Conservation (phyloP, 1,284 basidiomycete species). For the Coniferiporia weirii region DNA sequence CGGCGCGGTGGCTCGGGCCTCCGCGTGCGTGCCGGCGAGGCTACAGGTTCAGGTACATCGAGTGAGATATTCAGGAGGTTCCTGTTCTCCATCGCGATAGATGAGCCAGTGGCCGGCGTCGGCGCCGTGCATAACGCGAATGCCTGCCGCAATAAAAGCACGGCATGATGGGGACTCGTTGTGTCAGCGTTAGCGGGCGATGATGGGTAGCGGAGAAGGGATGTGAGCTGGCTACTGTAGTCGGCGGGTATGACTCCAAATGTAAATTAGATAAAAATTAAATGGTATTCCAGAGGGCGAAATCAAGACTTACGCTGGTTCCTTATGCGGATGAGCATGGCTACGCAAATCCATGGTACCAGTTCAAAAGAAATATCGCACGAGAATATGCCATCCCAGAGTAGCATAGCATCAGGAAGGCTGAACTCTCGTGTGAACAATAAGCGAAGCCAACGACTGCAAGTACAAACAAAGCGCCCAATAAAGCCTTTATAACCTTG, state of each 20-base stretch:
- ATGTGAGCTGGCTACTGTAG: conserved; percentile 78
- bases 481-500: neutral
- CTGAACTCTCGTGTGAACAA: conserved; percentile 87
- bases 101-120: conserved; percentile 65
- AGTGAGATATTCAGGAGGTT: conserved; percentile 68
- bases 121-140: conserved; percentile 71
- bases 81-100: conserved; percentile 75
- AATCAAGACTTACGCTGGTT: conserved; percentile 60
- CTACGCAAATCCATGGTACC: conserved; percentile 80
- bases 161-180: conserved; percentile 47
- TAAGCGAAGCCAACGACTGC: conserved; percentile 84
- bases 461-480: conserved; percentile 1
- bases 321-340: conserved; percentile 88
- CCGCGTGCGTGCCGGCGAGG: conserved; percentile 36
- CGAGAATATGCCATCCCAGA: conserved; percentile 93
- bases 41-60: conserved; percentile 53
- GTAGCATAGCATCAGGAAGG: conserved; percentile 65
- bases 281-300: conserved; percentile 11
- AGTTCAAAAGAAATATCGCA: conserved; percentile 70
- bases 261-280: conserved; percentile 20
- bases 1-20: conserved; percentile 13
- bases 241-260: conserved; percentile 74
- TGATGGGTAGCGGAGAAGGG: conserved; percentile 79
- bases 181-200: conserved; percentile 31
- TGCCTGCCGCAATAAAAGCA: conserved; percentile 78